phyloP scores from a whole-genome alignment of 768 basidiomycete species.

The Mycena rebaudengoi region DNA sequence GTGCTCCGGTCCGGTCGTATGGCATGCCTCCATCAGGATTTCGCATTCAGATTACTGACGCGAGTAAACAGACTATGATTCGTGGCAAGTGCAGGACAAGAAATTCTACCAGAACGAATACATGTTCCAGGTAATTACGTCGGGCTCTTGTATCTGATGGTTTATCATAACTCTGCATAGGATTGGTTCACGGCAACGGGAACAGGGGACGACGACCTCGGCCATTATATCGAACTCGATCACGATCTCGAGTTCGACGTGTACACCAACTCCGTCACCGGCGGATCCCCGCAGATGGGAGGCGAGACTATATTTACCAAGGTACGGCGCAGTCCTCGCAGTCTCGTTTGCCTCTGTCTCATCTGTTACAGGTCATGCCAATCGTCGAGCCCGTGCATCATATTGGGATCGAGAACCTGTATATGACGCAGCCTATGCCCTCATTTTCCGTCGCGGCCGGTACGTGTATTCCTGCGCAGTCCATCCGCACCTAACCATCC shows the following conservation, averaged over 20 bases:
- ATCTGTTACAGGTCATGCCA: too few relatives aligned
- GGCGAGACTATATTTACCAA: constrained; percentile 4
- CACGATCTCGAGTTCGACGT: constrained; percentile 14
- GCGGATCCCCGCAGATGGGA: constrained; percentile 8
- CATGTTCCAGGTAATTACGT: background rate
- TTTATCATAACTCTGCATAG: too few relatives aligned
- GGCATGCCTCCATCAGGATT: too few relatives aligned
- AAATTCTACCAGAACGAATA: background rate
- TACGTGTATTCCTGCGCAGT: too few relatives aligned
- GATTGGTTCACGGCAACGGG: too few relatives aligned
- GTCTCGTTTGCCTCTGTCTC: too few relatives aligned
- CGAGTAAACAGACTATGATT: background rate
- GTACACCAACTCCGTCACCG: constrained; percentile 13
- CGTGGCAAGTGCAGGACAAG: constrained; percentile 2
- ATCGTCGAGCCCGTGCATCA: constrained; percentile 20
- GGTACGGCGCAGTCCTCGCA: too few relatives aligned
- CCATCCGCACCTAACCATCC: too few relatives aligned
- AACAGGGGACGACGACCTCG: constrained; percentile 11
- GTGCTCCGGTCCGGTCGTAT: too few relatives aligned
- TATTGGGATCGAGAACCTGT: constrained; percentile 21
- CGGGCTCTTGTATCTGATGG: too few relatives aligned
- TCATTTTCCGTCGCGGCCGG: background rate
- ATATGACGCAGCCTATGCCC: too few relatives aligned
- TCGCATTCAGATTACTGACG: too few relatives aligned
- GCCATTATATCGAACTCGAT: constrained; percentile 4